Evolutionary conservation across 179 eudicot genomes (phyloP), one percentile per base, ranked within the genome.

Genomic region (Nepenthes alata): DNA sequence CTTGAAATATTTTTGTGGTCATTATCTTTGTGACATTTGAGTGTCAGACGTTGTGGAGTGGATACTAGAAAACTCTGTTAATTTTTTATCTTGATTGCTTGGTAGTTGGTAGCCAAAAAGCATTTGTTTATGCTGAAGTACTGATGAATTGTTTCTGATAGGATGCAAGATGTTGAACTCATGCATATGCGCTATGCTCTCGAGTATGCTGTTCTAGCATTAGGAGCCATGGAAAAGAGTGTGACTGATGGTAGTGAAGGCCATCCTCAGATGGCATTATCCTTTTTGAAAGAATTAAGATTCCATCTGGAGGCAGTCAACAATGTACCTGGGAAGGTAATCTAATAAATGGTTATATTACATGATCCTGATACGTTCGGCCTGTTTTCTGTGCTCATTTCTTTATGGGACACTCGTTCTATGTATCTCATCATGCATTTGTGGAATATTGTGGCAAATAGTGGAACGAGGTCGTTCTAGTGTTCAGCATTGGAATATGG

Each of bases 131-230:
- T n/a, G 5, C 13, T 52, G 16, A n/a, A 11, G 38, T 14, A 8
- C n/a, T 55, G 35, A 14, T 6, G 9, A 37, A 35, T 35, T 61
- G 41, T n/a, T 67, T 50, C 57, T 15, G 38, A 49, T 77, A 91
- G 98, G 88, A 79, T 86, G 81, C 88, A 86, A 74, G 98, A 93
- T 75, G 73, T 82, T 71, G 98, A 89, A 77, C 88, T 93, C 60
- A 77, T 93, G 82, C 95, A 85, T 76, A 86, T 93, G 98, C 93
- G 96, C 56, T 93, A 89, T 83, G 93, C 90, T 61, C 75, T 93
- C 67, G 98, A 89, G 63, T 85, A 74, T 76, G 83, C 93, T 72
- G 88, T 83, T 72, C 84, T 85, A 78, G 96, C 90, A 7, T 63
- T 93, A 65, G 98, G 84, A 72, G 75, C 88, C 47, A 93, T 93